Conservation (phyloP, 1,284 basidiomycete species). For the Phellopilus nigrolimitatus region DNA sequence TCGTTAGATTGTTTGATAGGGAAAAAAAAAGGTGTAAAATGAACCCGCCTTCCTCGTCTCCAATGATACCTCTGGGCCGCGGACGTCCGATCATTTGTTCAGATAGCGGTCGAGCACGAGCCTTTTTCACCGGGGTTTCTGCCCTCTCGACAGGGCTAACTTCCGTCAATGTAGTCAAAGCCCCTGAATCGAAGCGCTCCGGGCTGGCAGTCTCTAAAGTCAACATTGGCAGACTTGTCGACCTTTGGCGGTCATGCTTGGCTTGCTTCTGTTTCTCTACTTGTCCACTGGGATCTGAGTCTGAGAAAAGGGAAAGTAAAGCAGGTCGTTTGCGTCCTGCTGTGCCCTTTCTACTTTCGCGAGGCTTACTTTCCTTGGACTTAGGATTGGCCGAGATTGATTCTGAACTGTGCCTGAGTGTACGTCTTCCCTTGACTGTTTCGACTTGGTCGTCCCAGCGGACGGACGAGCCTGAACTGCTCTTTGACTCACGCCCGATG, state of each 20-base stretch:
- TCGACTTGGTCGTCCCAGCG: constrained; percentile 63
- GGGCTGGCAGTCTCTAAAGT: constrained; percentile 47
- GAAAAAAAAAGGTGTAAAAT: background rate
- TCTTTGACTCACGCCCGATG: constrained; percentile 13
- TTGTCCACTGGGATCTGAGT: constrained; percentile 25
- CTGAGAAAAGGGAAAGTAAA: constrained; percentile 46
- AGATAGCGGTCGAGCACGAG: constrained; percentile 53
- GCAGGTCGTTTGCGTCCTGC: constrained; percentile 42
- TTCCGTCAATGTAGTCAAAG: constrained; percentile 26
- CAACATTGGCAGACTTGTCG: constrained; percentile 37
- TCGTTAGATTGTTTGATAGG: constrained; percentile 5
- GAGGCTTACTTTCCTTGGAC: constrained; percentile 25
- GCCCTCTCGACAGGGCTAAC: constrained; percentile 13
- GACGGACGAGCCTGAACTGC: constrained; percentile 35
- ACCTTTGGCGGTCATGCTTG: background rate
- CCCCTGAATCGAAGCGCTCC: constrained; percentile 42
- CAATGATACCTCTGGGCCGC: constrained; percentile 48
- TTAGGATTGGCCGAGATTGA: constrained; percentile 20
- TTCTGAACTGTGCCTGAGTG: constrained; percentile 44
- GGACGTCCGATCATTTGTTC: constrained; percentile 53
- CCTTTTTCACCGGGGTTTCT: constrained; percentile 50
- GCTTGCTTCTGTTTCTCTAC: constrained; percentile 14
- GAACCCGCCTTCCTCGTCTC: constrained; percentile 44
- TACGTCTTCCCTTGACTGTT: constrained; percentile 46
- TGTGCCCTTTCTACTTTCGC: constrained; percentile 27